Percentiles rank a stretch among this genome's conserved stretches.
These are phyloP conservation scores for Colletotrichum acutatum DNA, from an alignment of 2,329 filamentous ascomycete genomes.

Conservation along the genomic window DNA sequence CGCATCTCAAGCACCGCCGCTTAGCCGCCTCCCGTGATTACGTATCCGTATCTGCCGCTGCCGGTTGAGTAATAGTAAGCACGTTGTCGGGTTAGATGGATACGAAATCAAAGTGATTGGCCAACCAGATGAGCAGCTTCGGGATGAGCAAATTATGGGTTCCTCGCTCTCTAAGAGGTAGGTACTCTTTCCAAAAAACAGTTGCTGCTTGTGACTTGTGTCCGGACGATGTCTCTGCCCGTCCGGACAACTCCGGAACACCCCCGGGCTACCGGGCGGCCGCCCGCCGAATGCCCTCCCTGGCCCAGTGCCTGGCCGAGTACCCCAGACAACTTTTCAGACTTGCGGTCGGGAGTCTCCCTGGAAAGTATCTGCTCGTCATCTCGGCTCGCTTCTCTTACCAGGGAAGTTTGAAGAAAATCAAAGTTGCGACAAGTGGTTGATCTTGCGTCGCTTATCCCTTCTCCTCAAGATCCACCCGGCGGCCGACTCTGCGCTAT, in stretches of 20 bases:
- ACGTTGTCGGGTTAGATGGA: not conserved
- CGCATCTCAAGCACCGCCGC: not conserved
- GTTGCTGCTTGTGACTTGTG: not conserved
- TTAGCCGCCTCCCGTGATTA: not conserved
- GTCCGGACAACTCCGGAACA: not conserved
- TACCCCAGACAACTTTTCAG: not conserved
- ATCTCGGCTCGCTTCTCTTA: not conserved
- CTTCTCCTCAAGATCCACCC: not conserved
- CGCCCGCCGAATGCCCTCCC: not conserved
- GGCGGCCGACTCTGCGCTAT: slow-evolving; percentile 18
- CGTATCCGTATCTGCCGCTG: not conserved
- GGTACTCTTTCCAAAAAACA: not conserved
- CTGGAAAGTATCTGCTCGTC: not conserved
- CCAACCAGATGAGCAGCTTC: not conserved
- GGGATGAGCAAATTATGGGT: not conserved
- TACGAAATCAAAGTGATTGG: not conserved
- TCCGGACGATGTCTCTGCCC: not conserved
- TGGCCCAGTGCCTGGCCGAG: not conserved
- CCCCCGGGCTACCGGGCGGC: not conserved
- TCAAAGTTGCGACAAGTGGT: not conserved
- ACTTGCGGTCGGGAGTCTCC: not conserved
- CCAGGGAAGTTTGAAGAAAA: not conserved
- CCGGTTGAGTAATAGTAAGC: not conserved
- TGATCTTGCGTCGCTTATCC: not conserved
- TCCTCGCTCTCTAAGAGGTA: not conserved